Percentiles rank a stretch among this genome's conserved stretches.
Conservation (phyloP, 2,329 filamentous ascomycete genomes). For the Chaetomiaceae sp. region DNA sequence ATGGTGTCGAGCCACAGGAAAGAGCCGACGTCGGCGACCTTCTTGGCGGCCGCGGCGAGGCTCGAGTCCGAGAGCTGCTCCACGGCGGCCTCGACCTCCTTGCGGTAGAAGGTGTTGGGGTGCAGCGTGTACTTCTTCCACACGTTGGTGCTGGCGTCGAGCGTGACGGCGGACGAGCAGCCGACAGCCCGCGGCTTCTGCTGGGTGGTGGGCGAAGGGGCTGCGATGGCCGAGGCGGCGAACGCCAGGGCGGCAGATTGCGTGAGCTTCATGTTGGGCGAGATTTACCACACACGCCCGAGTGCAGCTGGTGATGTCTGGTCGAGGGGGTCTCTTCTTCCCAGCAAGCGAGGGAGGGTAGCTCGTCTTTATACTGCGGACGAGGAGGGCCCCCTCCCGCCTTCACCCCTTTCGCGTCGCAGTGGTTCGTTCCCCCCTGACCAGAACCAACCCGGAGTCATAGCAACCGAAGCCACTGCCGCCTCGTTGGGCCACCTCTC, state of each 20-base stretch:
- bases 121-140: conserved; percentile 38
- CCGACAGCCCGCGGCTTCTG: conserved; percentile 29
- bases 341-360: conserved; percentile 14
- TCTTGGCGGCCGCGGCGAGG: conserved; percentile 29
- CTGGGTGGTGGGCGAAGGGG: conserved; percentile 29
- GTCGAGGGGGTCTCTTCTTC: conserved; percentile 6
- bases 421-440: conserved; percentile 5
- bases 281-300: conserved; percentile 12
- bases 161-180: conserved; percentile 34
- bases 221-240: conserved; percentile 33
- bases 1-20: conserved; percentile 41
- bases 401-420: conserved; percentile 10
- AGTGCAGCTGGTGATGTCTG: conserved; percentile 14
- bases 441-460: neutral
- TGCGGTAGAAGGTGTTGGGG: conserved; percentile 36
- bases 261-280: conserved; percentile 34
- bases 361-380: conserved; percentile 26
- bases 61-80: conserved; percentile 28
- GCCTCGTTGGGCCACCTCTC: neutral
- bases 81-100: conserved; percentile 35
- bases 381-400: too few species aligned
- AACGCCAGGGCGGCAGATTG: conserved; percentile 34
- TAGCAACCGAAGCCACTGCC: neutral
- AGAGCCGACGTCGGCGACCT: conserved; percentile 37
- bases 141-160: conserved; percentile 37